These are phyloP conservation scores for Thelephora aurantiotincta DNA, from an alignment of 768 basidiomycete species.

Conservation along the genomic window DNA sequence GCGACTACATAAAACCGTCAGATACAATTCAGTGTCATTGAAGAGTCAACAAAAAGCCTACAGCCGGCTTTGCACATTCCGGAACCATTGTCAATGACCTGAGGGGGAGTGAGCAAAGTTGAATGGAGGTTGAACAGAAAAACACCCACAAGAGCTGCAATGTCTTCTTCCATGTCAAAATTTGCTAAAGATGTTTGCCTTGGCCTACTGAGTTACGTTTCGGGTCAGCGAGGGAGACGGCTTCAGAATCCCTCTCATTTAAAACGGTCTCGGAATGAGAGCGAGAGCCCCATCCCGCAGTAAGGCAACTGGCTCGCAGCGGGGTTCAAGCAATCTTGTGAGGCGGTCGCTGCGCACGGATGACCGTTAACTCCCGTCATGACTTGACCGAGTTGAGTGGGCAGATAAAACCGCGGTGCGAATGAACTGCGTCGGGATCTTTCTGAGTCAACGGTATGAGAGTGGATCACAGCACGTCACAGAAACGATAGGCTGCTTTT, in stretches of 20 bases:
- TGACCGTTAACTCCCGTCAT: not conserved
- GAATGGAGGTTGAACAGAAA: not conserved
- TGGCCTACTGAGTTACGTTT: not conserved
- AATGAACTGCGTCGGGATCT: too few species aligned
- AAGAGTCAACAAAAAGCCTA: conserved; percentile 27
- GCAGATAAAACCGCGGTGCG: not conserved
- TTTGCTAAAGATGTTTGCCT: not conserved
- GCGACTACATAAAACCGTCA: conserved; percentile 59
- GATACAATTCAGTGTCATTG: conserved; percentile 53
- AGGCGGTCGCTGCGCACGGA: not conserved
- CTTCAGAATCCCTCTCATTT: not conserved
- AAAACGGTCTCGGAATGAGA: not conserved
- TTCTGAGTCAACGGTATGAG: too few species aligned
- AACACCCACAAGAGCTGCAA: conserved; percentile 35
- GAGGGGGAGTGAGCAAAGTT: conserved; percentile 3
- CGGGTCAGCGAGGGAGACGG: not conserved
- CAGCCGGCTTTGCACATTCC: conserved; percentile 99
- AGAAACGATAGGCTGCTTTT: not conserved
- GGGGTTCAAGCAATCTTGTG: not conserved
- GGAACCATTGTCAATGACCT: conserved; percentile 90
- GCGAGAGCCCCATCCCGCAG: not conserved
- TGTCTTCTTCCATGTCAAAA: conserved; percentile 46
- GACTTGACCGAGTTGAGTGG: not conserved
- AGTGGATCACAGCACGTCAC: not conserved
- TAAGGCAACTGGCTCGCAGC: not conserved